Base-by-base conservation (phyloP, 768 basidiomycete species). In the Auricularia cornea region DNA sequence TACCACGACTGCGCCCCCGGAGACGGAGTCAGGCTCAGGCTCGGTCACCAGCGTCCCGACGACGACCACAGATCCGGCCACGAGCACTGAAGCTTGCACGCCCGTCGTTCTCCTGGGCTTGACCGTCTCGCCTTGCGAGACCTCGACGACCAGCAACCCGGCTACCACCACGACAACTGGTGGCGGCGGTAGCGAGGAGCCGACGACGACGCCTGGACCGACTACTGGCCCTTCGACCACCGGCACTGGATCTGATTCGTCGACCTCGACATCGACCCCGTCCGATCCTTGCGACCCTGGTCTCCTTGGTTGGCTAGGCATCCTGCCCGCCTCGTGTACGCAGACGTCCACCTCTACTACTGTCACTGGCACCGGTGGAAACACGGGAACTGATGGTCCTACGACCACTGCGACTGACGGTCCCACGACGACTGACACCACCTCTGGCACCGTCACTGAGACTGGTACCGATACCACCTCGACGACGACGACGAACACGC, bases 401-500 rank as follows among this genome's bases (percentile, higher is more conserved):
- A 35, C 11, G 35, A 33, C 40, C 28, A 63, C 54, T 60, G 29
- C 38, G 18, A n/a, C 48, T 48, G 59, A 51, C 41, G 59, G 56
- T 18, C 56, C 60, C 28, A 60, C 26, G 31, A 31, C 59, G n/a
- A 54, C 64, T 38, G 44, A 8, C 56, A 63, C 66, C 8, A 57
- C 60, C 23, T 48, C 18, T 28, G 30, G 56, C 41, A 57, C 63
- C 23, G 28, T 54, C 11, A 33, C n/a, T n/a, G n/a, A n/a, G n/a
- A n/a, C n/a, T n/a, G n/a, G n/a, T n/a, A n/a, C 64, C n/a, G 30
- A 28, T 3, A 60, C 35, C 38, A 26, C 61, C 20, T 40, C 64
- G 32, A 38, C 72, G 3, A 66, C 74, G 16, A 75, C 76, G 40
- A 70, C 65, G 40, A 74, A 77, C 68, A 73, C 75, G 30, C n/a